A percentile compares a stretch with the other conserved stretches of the same genome.
phyloP scores from a whole-genome alignment of 2,329 filamentous ascomycete species.

The Fusarium hostae region DNA sequence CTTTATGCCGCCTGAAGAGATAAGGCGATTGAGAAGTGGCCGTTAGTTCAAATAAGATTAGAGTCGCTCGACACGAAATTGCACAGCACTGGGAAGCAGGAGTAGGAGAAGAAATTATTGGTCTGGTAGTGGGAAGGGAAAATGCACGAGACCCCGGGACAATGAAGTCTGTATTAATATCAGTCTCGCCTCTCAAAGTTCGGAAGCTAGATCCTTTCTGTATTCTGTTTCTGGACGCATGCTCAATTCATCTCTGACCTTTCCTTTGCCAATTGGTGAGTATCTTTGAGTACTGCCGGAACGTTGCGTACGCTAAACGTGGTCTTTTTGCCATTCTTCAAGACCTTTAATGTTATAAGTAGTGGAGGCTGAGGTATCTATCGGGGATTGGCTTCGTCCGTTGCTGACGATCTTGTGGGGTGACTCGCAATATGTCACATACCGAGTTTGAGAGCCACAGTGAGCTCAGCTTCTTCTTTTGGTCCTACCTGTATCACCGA shows the following conservation, averaged over 20 bases:
- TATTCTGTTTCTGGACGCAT: accelerated
- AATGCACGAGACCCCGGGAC: accelerated
- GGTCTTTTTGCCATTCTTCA: accelerated
- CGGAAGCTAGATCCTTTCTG: accelerated
- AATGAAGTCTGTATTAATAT: accelerated
- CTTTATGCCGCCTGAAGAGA: too few relatives aligned
- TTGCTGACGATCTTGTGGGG: background rate
- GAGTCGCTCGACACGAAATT: too few relatives aligned
- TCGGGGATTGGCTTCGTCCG: background rate
- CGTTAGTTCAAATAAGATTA: too few relatives aligned
- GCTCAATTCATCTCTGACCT: background rate
- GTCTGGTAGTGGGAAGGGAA: too few relatives aligned
- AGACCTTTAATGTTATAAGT: background rate
- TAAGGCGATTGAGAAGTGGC: too few relatives aligned
- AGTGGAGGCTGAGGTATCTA: background rate
- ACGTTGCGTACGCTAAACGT: accelerated
- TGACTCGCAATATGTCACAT: background rate
- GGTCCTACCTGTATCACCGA: background rate
- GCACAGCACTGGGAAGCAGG: too few relatives aligned
- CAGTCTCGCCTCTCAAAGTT: background rate
- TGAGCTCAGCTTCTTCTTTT: background rate
- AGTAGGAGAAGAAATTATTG: too few relatives aligned
- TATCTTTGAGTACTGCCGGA: background rate
- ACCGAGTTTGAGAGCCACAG: background rate
- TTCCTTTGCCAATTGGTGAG: too few relatives aligned